A percentile compares a stretch with the other conserved stretches of the same genome.
phyloP scores from a whole-genome alignment of 1,284 basidiomycete genomes.

The Heterobasidion parviporum region DNA sequence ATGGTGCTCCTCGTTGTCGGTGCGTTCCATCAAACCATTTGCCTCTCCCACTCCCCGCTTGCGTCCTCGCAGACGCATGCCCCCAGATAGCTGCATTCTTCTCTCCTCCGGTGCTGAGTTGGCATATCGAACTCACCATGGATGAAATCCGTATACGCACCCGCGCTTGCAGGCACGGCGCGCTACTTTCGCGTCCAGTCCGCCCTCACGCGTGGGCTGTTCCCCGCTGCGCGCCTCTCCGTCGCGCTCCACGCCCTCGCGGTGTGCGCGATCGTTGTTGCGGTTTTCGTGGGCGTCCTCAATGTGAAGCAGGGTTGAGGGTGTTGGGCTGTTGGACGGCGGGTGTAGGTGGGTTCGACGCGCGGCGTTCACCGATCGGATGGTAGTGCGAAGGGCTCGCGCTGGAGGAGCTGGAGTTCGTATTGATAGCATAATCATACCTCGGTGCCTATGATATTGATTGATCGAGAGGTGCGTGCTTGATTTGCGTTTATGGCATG shows the following conservation, averaged over 20 bases:
- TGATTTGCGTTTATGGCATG: too few relatives aligned
- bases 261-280: constrained; percentile 34
- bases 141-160: background rate
- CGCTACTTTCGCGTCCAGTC: constrained; percentile 51
- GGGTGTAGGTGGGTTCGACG: too few relatives aligned
- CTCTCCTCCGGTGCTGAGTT: background rate
- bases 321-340: too few relatives aligned
- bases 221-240: constrained; percentile 44
- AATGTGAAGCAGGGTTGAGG: constrained; percentile 12
- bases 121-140: background rate
- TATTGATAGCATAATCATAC: too few relatives aligned
- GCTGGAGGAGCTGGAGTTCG: too few relatives aligned
- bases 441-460: too few relatives aligned
- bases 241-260: constrained; percentile 34
- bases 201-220: constrained; percentile 43
- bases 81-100: background rate
- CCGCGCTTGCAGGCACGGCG: constrained; percentile 28
- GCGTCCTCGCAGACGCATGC: background rate
- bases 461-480: too few relatives aligned
- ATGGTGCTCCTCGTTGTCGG: constrained; percentile 42
- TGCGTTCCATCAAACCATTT: constrained; percentile 16
- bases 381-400: too few relatives aligned
- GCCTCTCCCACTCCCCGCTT: background rate
- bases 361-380: too few relatives aligned
- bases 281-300: constrained; percentile 44